Conservation (phyloP, 169 alveolate species). For the Eimeria acervulina region DNA sequence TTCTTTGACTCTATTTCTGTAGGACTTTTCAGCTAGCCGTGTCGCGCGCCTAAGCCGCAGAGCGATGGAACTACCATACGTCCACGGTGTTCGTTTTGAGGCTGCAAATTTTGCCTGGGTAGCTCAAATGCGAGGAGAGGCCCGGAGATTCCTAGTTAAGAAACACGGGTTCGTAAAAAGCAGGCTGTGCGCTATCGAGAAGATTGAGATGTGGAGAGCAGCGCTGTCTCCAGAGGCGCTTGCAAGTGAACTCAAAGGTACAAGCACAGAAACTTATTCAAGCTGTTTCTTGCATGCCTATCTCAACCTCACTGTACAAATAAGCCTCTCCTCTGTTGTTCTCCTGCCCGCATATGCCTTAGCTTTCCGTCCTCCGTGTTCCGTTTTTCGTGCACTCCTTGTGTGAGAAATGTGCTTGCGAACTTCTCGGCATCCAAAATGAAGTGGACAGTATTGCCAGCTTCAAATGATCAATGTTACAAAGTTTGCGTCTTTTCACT, state of each 20-base stretch:
- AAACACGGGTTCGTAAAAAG: conserved; percentile 81
- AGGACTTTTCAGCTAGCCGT: conserved; percentile 82
- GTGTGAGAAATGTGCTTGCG: neutral
- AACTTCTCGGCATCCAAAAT: neutral
- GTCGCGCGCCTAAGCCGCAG: conserved; percentile 72
- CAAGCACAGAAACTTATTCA: neutral
- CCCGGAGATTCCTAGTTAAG: conserved; percentile 81
- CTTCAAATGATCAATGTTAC: neutral
- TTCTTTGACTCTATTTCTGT: neutral
- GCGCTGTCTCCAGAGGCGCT: conserved; percentile 70
- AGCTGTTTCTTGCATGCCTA: neutral
- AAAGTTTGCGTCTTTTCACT: neutral
- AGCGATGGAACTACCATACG: conserved; percentile 84
- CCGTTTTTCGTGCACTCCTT: neutral
- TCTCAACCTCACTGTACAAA: neutral
- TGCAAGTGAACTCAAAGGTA: conserved; percentile 75
- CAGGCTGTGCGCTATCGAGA: conserved; percentile 79
- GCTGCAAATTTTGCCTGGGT: conserved; percentile 82
- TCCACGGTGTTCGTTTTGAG: conserved; percentile 84
- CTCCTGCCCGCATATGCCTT: too few relatives aligned
- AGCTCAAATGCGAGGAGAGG: conserved; percentile 72
- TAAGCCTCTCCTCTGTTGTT: neutral
- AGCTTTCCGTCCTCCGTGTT: neutral
- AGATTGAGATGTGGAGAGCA: conserved; percentile 74
- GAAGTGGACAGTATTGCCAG: neutral